Conservation (phyloP, 345 rosid genomes). For the Moricandia arvensis region DNA sequence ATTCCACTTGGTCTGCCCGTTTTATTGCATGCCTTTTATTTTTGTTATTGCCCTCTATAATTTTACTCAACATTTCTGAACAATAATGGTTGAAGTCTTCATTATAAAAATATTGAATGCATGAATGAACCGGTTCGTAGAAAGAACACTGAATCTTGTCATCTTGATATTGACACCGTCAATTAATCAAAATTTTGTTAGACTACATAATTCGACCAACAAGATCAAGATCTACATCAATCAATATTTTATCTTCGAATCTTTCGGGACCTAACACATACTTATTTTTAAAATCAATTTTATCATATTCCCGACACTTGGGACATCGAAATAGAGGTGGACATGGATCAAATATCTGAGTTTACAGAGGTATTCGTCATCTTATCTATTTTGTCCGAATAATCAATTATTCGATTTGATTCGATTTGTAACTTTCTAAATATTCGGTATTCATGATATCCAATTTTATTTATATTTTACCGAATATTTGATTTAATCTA, state of each 20-base stretch:
- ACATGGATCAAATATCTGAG: no score
- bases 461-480: no score
- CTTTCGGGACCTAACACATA: neutral
- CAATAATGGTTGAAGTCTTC: neutral
- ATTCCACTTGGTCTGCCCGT: slow-evolving; percentile 33
- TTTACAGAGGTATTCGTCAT: no score
- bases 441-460: no score
- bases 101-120: neutral
- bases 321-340: no score
- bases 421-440: no score
- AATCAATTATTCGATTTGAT: no score
- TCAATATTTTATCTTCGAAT: neutral
- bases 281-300: neutral
- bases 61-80: neutral
- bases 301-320: neutral
- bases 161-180: slow-evolving; percentile 11
- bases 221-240: slow-evolving; percentile 23
- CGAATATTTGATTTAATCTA: no score
- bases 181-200: neutral
- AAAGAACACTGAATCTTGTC: slow-evolving; percentile 12
- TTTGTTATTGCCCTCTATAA: slow-evolving; percentile 16
- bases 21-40: slow-evolving; percentile 5
- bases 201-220: neutral
- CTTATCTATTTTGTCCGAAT: no score
- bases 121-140: slow-evolving; percentile 19